Evolutionary conservation across 805 yeast genomes (phyloP), one percentile per base, ranked within the genome.

Genomic region (Candida suzukii): DNA sequence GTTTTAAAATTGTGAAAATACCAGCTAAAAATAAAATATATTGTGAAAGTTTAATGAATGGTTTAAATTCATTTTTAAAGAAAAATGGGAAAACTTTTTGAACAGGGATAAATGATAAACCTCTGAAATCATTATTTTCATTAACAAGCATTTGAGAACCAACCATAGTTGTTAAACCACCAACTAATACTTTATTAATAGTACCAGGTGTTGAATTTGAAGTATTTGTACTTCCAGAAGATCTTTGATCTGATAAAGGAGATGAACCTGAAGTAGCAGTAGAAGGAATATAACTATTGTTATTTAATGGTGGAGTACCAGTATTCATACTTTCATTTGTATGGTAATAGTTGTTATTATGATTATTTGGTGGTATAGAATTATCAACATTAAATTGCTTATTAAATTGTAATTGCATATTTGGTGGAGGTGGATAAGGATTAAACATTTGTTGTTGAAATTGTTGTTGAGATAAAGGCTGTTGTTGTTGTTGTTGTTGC

Each of bases 121-220:
- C 62, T 41, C 49, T 55, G 35, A 35, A 55, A 28, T 50, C 50
- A 9, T 35, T 32, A 16, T 38, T 25, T 12, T 21, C 37, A 35
- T 34, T 43, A 22, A 11, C 12, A 35, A 57, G 51, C 26, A 58
- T 9, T 42, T 60, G 64, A 2, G 63, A 42, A 2, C 67, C 67
- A 11, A 59, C 48, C 47, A 61, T 41, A 0, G 64, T 48, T 1
- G 67, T 58, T 56, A 63, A 53, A 17, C 67, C 66, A 17, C 63
- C 67, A 24, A 63, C 42, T 25, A 62, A 35, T 3, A 62, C 21
- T 35, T 60, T 59, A 29, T 29, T 29, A 24, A 9, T 24, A 24
- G 8, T 13, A 16, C 9, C 13, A 8, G 17, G 7, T 29, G 32
- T 29, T 29, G 32, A 29, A 35, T 20, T 25, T 35, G 26, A 20